Base-by-base conservation (phyloP, 805 yeast genomes). In the Aciculoconidium aculeatum region DNA sequence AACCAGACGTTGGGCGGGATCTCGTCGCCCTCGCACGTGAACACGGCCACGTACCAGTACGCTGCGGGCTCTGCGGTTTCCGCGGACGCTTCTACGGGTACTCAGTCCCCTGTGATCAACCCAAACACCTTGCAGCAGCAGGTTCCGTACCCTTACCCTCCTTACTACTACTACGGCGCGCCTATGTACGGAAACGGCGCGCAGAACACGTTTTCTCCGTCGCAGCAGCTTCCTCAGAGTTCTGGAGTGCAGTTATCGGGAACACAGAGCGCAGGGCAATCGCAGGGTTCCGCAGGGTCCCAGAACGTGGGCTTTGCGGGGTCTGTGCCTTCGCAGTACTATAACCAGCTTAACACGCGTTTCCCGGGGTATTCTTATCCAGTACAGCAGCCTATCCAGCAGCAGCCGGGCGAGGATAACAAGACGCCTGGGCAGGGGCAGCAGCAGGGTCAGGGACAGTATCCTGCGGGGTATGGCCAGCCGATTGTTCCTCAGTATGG, bases 401-500 rank as follows among this genome's bases (percentile, higher is more conserved):
- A 48, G 40, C 54, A 42, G 26, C 43, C 28, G 18, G 31, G 46
- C 34, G 40, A 46, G 38, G 38, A 36, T 17, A 11, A 32, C 15
- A 31, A 38, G 25, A 31, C 31, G n/a, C 48, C 45, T 16, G 37
- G 25, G 13, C 29, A 29, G 17, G 23, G 22, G 13, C 21, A 15
- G 23, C 28, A 26, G 28, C 19, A 19, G 12, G 27, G 27, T 24
- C 60, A 47, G 31, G 58, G 51, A 30, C 47, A 38, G 11, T 47
- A 52, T 17, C 52, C 47, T 17, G 53, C 32, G 17, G 52, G 47
- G 32, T 44, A 48, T 30, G 54, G 56, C 16, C 69, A 63, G 44
- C 63, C 62, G 27, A 42, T 46, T 35, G 50, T 53, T 34, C 68
- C 67, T 15, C 67, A 63, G 46, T 64, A 58, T 41, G 67, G 59